phyloP scores from a whole-genome alignment of 1,284 basidiomycete genomes.

The Cronartium quercuum region DNA sequence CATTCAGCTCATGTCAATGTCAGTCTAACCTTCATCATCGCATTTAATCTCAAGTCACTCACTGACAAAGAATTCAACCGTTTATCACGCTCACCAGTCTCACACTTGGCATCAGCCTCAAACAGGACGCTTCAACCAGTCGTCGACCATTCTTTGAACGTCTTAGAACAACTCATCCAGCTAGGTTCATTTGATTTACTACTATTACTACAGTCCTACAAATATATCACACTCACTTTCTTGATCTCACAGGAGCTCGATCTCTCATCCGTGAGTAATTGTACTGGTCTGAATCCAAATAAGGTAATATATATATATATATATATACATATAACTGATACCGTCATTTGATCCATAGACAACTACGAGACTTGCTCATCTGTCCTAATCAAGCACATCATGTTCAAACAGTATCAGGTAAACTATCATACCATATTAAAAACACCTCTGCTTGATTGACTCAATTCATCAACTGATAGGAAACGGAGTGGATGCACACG shows the following conservation, averaged over 20 bases:
- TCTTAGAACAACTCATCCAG: slow-evolving; percentile 13
- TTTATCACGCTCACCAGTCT: too few species aligned
- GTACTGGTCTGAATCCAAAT: not conserved
- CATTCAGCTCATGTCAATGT: not conserved
- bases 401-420: slow-evolving; percentile 36
- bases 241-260: slow-evolving; percentile 4
- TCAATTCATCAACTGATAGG: slow-evolving; percentile 1
- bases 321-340: not conserved
- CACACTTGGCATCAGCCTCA: slow-evolving; percentile 8
- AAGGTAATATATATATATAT: not conserved
- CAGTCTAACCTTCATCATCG: not conserved
- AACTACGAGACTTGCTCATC: slow-evolving; percentile 35
- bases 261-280: slow-evolving; percentile 15
- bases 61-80: not conserved
- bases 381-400: slow-evolving; percentile 36
- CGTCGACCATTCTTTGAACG: slow-evolving; percentile 26
- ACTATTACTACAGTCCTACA: not conserved
- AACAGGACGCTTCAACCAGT: slow-evolving; percentile 22
- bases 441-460: not conserved
- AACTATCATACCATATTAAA: not conserved
- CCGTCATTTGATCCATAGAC: not conserved
- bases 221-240: not conserved
- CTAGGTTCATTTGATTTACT: not conserved
- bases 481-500: slow-evolving; percentile 31
- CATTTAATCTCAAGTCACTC: not conserved